These are phyloP conservation scores for Hawksworthiomyces lignivorus DNA, from an alignment of 2,329 filamentous ascomycete genomes.

Conservation along the genomic window DNA sequence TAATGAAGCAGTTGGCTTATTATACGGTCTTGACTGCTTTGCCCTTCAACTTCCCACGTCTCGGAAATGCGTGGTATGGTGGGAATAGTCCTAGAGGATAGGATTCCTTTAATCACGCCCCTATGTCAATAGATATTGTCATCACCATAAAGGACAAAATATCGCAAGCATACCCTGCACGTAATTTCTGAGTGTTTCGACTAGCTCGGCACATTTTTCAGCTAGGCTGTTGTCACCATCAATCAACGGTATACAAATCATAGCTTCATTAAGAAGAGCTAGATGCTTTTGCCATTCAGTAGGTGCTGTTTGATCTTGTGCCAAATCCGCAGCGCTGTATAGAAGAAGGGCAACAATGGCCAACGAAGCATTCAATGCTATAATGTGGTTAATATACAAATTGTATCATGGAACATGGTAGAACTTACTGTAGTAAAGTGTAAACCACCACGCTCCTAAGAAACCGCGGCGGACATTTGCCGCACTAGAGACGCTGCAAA, in stretches of 20 bases:
- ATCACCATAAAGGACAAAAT: too few relatives aligned
- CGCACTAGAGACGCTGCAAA: neutral
- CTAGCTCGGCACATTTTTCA: neutral
- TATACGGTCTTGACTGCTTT: neutral
- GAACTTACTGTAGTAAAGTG: conserved; percentile 1
- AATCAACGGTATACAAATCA: neutral
- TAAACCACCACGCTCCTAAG: neutral
- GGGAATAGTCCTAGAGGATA: too few relatives aligned
- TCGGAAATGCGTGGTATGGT: too few relatives aligned
- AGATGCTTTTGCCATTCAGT: neutral
- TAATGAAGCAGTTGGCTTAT: neutral
- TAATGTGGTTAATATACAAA: neutral
- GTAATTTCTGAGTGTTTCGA: neutral
- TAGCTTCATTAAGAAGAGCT: neutral
- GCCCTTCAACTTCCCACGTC: too few relatives aligned
- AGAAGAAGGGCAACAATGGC: neutral
- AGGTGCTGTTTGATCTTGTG: neutral
- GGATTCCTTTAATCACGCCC: too few relatives aligned
- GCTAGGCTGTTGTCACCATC: conserved; percentile 1
- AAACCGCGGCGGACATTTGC: neutral
- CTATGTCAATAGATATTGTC: too few relatives aligned
- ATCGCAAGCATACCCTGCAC: neutral
- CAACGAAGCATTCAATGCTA: neutral
- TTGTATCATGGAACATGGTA: too few relatives aligned
- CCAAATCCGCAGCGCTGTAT: neutral